Conservation (phyloP, 2,329 filamentous ascomycete species). For the Claviceps sp. region DNA sequence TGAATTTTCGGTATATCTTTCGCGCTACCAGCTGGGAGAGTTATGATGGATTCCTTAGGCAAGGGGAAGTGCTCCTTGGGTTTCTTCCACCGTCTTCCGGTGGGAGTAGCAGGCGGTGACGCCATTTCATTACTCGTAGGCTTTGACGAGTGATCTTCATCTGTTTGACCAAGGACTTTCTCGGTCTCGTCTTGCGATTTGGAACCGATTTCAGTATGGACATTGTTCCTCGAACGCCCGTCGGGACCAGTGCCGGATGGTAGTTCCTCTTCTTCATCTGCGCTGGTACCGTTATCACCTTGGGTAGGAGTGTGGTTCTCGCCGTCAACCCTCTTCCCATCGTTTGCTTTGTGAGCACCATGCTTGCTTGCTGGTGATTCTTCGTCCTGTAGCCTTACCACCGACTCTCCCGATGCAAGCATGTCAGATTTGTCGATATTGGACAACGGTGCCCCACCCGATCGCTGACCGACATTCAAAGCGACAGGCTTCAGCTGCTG, state of each 20-base stretch:
- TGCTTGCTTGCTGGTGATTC: neutral
- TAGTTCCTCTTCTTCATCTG: neutral
- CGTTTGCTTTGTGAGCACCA: too few species aligned
- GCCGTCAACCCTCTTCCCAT: neutral
- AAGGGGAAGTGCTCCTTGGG: conserved; percentile 68
- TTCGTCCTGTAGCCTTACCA: neutral
- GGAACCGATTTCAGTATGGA: neutral
- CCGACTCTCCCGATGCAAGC: neutral
- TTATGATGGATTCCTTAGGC: conserved; percentile 53
- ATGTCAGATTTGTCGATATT: neutral
- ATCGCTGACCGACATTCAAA: conserved; percentile 1
- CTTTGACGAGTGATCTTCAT: conserved; percentile 14
- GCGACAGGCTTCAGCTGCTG: conserved; percentile 1
- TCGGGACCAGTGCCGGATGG: neutral
- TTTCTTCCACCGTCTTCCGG: conserved; percentile 56
- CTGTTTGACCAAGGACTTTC: neutral
- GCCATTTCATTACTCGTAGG: conserved; percentile 12
- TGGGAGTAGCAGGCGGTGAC: conserved; percentile 2
- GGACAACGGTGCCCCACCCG: neutral
- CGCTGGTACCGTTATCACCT: neutral
- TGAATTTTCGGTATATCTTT: conserved; percentile 67
- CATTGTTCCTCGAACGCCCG: neutral
- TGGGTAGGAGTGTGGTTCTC: neutral
- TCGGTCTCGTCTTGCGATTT: neutral
- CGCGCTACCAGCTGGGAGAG: conserved; percentile 58